Conservation (phyloP, 2,329 filamentous ascomycete genomes). For the Aspergillus vadensis region DNA sequence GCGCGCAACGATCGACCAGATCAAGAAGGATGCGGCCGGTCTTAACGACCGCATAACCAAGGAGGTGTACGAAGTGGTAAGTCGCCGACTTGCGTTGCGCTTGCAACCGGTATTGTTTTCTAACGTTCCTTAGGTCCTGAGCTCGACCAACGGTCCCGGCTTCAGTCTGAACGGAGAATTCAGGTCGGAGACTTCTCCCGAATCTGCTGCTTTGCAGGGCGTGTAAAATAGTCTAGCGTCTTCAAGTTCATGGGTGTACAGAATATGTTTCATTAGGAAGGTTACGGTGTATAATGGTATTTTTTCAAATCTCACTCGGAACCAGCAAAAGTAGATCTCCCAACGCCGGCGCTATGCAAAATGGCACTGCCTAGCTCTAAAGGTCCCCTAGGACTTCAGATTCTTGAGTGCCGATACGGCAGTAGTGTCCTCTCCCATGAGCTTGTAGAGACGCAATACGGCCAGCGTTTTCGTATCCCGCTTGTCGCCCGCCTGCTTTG, state of each 20-base stretch:
- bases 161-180: constrained; percentile 84
- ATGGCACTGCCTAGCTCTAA: not conserved
- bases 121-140: constrained; percentile 65
- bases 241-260: constrained; percentile 38
- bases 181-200: constrained; percentile 60
- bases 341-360: constrained; percentile 51
- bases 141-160: constrained; percentile 82
- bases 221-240: constrained; percentile 55
- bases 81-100: constrained; percentile 28
- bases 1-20: constrained; percentile 69
- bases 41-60: constrained; percentile 68
- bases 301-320: constrained; percentile 28
- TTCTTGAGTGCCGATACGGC: constrained; percentile 60
- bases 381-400: constrained; percentile 24
- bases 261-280: constrained; percentile 47
- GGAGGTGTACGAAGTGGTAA: constrained; percentile 70
- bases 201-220: constrained; percentile 52
- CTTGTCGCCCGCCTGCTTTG: constrained; percentile 42
- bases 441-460: constrained; percentile 61
- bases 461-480: constrained; percentile 51
- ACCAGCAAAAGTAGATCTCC: constrained; percentile 16
- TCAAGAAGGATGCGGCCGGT: constrained; percentile 75
- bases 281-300: constrained; percentile 46
- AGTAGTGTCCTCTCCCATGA: constrained; percentile 62
- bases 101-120: not conserved